phyloP scores from a whole-genome alignment of 2,329 filamentous ascomycete species.

The Penicillium frequentans region DNA sequence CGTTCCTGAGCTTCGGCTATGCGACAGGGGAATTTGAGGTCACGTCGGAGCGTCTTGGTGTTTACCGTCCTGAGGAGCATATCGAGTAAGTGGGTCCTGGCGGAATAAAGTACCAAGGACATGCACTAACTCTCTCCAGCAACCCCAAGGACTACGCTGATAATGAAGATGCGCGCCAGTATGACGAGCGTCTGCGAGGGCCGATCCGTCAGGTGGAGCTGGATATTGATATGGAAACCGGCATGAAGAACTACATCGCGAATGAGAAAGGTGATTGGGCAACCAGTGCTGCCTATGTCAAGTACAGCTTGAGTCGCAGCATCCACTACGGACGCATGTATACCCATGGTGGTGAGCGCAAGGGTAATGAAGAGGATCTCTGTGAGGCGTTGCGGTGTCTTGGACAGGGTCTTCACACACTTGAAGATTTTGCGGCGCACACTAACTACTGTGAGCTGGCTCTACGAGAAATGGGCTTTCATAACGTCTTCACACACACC shows the following conservation, averaged over 20 bases:
- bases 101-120: not conserved
- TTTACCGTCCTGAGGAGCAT: conserved; percentile 72
- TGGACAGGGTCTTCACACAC: conserved; percentile 72
- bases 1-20: conserved; percentile 79
- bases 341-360: conserved; percentile 61
- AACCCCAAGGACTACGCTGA: conserved; percentile 87
- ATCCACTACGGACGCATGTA: conserved; percentile 79
- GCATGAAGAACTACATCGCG: conserved; percentile 99
- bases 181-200: conserved; percentile 74
- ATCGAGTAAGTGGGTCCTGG: conserved; percentile 45
- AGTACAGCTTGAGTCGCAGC: conserved; percentile 69
- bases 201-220: conserved; percentile 72
- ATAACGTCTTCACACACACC: conserved; percentile 71
- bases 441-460: conserved; percentile 81
- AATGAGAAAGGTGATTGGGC: conserved; percentile 87
- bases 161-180: conserved; percentile 75
- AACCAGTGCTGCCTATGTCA: conserved; percentile 82
- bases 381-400: conserved; percentile 76
- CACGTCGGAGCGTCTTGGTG: conserved; percentile 74
- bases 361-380: conserved; percentile 73
- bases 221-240: conserved; percentile 71
- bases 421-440: conserved; percentile 78
- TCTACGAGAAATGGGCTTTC: conserved; percentile 69
- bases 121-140: conserved; percentile 52
- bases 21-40: conserved; percentile 86